Base-by-base conservation (phyloP, 352 stramenopile species). In the Globisporangium polare region DNA sequence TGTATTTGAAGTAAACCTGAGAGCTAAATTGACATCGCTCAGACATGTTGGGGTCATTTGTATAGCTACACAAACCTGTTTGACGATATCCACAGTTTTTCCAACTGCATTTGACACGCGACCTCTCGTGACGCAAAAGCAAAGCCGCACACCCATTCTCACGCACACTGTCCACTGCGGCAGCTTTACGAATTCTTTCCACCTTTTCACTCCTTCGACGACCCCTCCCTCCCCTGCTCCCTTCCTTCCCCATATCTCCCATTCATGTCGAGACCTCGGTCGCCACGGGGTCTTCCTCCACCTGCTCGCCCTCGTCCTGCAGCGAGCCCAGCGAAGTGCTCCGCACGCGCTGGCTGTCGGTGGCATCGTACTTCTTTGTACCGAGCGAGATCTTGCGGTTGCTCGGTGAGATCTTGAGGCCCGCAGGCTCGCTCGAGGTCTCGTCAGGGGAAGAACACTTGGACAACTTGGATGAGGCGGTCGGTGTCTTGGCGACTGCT, bases 361-460 rank as follows among this genome's bases (percentile, higher is more conserved):
- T 71, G 4, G 46, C 24, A n/a, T 70, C 50, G 45, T 64, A 55
- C 0, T 45, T 24, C 57, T 83, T 85, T 10, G 52, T 18, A 1
- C 72, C n/a, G n/a, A 66, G 31, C 43, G 79, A 49, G 15, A 86
- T 41, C 53, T 87, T 88, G 46, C 69, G 72, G 47, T 86, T 74
- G 57, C 53, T 77, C 15, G 78, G 80, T 22, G 76, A 90, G 65
- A 86, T 85, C 24, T 64, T 60, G 12, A 65, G 39, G 49, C 58
- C 53, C 33, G 47, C 18, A 12, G 49, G 31, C 17, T 54, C 49
- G 18, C 18, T 46, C 17, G 41, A 22, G 26, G 49, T 54, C 17
- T 53, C 56, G 24, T 53, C 42, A 15, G 22, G 26, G 10, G 45
- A 62, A 22, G 41, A 53, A 26, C 35, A 52, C 29, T 33, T 53